These are phyloP conservation scores for Colletotrichum australisinense DNA, from an alignment of 2,329 filamentous ascomycete genomes.

Conservation along the genomic window DNA sequence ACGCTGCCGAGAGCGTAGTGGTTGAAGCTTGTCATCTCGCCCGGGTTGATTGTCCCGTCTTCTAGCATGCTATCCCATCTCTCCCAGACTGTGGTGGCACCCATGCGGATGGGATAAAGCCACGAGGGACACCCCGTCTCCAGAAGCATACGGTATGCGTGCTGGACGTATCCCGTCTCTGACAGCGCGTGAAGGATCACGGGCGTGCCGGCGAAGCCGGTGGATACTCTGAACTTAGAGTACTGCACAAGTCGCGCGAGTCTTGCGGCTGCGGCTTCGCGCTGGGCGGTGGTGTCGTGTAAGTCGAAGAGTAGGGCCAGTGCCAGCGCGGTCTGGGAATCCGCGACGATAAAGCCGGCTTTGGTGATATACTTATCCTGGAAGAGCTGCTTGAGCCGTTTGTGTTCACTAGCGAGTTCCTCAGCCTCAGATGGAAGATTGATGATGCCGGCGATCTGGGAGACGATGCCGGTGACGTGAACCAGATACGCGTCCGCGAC, in stretches of 20 bases:
- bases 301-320: conserved; percentile 52
- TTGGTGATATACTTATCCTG: conserved; percentile 44
- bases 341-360: conserved; percentile 44
- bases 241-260: conserved; percentile 45
- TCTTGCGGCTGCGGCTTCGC: conserved; percentile 39
- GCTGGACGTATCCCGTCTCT: conserved; percentile 41
- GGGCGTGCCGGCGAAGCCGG: conserved; percentile 57
- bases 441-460: conserved; percentile 47
- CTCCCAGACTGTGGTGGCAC: conserved; percentile 62
- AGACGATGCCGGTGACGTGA: conserved; percentile 51
- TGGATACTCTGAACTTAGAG: conserved; percentile 50
- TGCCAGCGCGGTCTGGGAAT: conserved; percentile 52
- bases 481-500: conserved; percentile 61
- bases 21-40: conserved; percentile 61
- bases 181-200: conserved; percentile 47
- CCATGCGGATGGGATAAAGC: conserved; percentile 58
- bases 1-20: conserved; percentile 62
- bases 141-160: conserved; percentile 59
- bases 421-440: conserved; percentile 41
- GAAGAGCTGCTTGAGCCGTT: conserved; percentile 42
- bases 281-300: conserved; percentile 38
- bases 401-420: conserved; percentile 37
- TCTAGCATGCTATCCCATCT: conserved; percentile 60
- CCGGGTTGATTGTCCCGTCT: conserved; percentile 55
- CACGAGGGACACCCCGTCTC: conserved; percentile 57